Evolutionary conservation across 139 green algal genomes (phyloP), one percentile per base, ranked within the genome.

Genomic region (Asterochloris sp.): DNA sequence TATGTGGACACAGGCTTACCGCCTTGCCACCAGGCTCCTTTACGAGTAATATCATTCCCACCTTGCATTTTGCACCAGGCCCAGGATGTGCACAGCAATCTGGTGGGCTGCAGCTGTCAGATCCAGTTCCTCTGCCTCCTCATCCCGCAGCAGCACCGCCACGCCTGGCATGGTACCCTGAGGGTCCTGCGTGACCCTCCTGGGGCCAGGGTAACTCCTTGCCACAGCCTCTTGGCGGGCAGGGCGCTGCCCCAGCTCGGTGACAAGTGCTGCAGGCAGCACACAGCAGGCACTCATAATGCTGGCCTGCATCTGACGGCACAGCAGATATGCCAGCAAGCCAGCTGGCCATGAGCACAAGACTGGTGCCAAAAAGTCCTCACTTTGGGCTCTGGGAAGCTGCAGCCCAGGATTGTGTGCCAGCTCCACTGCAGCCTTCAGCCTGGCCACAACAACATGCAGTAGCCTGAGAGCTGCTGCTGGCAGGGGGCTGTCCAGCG

Each of bases 361-460:
- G 2, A 54, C 38, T 54, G 74, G 14, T 67, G 38, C n/a, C 15
- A 64, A n/a, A n/a, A 12, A 27, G 11, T 78, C 26, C 27, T 63
- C 13, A 21, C 29, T 13, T 47, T 23, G 16, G 73, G 61, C 78
- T 64, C 61, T 23, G 66, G 26, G 10, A 26, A 62, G 78, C 27
- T 74, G n/a, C 28, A 82, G 1, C 15, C 69, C 78, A n/a, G 78
- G 78, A 13, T 84, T 60, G 13, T 27, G 13, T 0, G 80, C 80
- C 69, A 84, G 38, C 69, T 69, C 26, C n/a, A 84, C 12, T 19
- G 80, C 80, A 69, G 54, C 68, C 26, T 78, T 78, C 16, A 84
- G 24, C 16, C 71, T 47, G 47, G 26, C 10, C 26, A 79, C 80
- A 76, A 84, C 28, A 26, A 24, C 26, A 15, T 54, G 71, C 80